Conservation (phyloP, 768 basidiomycete genomes). For the Rhodotorula paludigena region DNA sequence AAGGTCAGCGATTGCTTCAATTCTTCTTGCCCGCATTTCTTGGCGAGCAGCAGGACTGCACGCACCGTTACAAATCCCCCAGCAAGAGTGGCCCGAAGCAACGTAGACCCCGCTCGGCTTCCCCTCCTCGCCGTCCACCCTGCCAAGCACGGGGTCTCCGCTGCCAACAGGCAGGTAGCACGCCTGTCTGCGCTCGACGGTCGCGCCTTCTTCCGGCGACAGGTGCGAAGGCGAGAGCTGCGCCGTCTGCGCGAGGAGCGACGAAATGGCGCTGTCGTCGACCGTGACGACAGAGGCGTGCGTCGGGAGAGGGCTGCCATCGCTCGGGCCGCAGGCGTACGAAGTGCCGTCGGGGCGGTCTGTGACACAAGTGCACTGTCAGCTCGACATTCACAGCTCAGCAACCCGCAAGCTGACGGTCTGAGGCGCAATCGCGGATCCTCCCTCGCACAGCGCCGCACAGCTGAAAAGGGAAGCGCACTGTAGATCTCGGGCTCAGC, state of each 20-base stretch:
- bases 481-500: constrained; percentile 51
- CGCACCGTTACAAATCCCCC: constrained; percentile 16
- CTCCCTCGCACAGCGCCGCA: too few species aligned
- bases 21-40: too few species aligned
- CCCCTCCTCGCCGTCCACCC: constrained; percentile 48
- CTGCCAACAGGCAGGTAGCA: constrained; percentile 70
- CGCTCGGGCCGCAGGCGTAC: constrained; percentile 74
- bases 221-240: constrained; percentile 45
- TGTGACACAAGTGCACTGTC: not conserved
- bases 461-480: not conserved
- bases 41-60: constrained; percentile 42
- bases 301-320: constrained; percentile 63
- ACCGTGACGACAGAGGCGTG: constrained; percentile 68
- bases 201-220: constrained; percentile 43
- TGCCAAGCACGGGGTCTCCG: constrained; percentile 69
- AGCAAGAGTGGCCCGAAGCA: constrained; percentile 70
- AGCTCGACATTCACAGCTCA: too few species aligned
- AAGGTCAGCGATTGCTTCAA: not conserved
- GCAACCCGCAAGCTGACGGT: not conserved
- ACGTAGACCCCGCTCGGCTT: constrained; percentile 65
- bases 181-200: constrained; percentile 59
- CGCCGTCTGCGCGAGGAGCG: constrained; percentile 48
- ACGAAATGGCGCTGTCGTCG: constrained; percentile 57
- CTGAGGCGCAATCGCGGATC: too few species aligned
- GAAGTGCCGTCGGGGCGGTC: constrained; percentile 48